Base-by-base conservation (phyloP, 108 stramenopile genomes). In the Fragilaria crotonensis region DNA sequence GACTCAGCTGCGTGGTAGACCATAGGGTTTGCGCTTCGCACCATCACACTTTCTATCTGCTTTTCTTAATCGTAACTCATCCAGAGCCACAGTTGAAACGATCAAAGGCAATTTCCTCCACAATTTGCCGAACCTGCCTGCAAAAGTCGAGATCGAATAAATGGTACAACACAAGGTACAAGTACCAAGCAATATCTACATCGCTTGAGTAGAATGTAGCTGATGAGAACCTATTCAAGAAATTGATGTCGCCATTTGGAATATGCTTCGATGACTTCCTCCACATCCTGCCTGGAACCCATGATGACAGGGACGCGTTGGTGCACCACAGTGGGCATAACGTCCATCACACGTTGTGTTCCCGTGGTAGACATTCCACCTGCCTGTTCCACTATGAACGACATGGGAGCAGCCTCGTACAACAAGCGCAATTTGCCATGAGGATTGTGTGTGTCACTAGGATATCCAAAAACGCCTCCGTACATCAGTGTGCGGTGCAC, bases 401-500 rank as follows among this genome's bases (percentile, higher is more conserved):
- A 89, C 97, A 99, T 99, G 26, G 98, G 98, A 47, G 85, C 86
- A 60, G 81, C 84, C 72, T 93, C 85, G 81, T 94, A 90, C 27
- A 90, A 68, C 25, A 94, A 63, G 27, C 87, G 81, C 5, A 95
- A 71, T 62, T 94, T 94, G 49, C 95, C 93, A 36, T 92, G 80
- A 28, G 79, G 83, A 59, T 90, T 84, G 52, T 81, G 85, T 21
- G 57, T 68, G 65, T 97, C 96, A 30, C 89, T 77, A 4, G 98
- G 98, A 68, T 96, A 98, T 57, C 95, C 85, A 67, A 96, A 99
- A 23, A 99, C 81, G 7, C 98, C 98, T 30, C 97, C 97, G 68
- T 99, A 99, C 49, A 95, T 68, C 36, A 99, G 66, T 11, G 98
- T 99, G 9, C 98, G 89, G 76, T 99, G 98, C 17, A 97, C 93